phyloP scores from a whole-genome alignment of 2,329 filamentous ascomycete genomes.

The Colletotrichum plurivorum region DNA sequence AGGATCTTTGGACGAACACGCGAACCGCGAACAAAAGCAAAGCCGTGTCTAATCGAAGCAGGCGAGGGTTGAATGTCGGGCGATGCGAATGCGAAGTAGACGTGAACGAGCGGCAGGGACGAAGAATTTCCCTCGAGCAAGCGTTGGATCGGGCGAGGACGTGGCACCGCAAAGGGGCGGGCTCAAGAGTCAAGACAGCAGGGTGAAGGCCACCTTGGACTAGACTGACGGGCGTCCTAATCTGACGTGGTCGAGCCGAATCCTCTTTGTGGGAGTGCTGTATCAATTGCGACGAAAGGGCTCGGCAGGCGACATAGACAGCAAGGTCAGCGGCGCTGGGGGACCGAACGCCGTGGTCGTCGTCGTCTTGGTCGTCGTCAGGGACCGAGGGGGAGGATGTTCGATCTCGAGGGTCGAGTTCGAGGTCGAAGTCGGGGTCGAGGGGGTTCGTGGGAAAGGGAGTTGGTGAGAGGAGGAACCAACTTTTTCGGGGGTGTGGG shows the following conservation, averaged over 20 bases:
- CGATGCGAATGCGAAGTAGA: conserved; percentile 34
- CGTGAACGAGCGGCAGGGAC: conserved; percentile 42
- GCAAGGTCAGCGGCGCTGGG: conserved; percentile 29
- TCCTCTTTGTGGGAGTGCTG: not conserved
- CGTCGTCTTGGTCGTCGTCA: conserved; percentile 21
- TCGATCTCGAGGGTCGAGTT: conserved; percentile 23
- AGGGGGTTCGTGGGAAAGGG: conserved; percentile 29
- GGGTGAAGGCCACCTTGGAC: too few relatives aligned
- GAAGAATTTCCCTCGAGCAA: conserved; percentile 37
- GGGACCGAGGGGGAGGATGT: conserved; percentile 4
- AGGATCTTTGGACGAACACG: conserved; percentile 28
- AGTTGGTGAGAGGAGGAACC: conserved; percentile 20
- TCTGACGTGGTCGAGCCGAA: conserved; percentile 25
- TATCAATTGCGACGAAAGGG: conserved; percentile 27
- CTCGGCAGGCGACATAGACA: conserved; percentile 34
- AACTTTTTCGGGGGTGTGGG: conserved; percentile 34
- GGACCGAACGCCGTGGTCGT: conserved; percentile 10
- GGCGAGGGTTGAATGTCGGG: conserved; percentile 9
- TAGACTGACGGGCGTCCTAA: not conserved
- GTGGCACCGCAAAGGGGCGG: conserved; percentile 27
- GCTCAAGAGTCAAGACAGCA: not conserved
- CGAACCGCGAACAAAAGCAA: conserved; percentile 35
- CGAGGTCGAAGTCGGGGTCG: conserved; percentile 8
- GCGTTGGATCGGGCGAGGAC: conserved; percentile 23
- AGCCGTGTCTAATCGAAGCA: conserved; percentile 31